Evolutionary conservation across 441 rosid genomes (phyloP).

Genomic region (Biscutella auriculata): DNA sequence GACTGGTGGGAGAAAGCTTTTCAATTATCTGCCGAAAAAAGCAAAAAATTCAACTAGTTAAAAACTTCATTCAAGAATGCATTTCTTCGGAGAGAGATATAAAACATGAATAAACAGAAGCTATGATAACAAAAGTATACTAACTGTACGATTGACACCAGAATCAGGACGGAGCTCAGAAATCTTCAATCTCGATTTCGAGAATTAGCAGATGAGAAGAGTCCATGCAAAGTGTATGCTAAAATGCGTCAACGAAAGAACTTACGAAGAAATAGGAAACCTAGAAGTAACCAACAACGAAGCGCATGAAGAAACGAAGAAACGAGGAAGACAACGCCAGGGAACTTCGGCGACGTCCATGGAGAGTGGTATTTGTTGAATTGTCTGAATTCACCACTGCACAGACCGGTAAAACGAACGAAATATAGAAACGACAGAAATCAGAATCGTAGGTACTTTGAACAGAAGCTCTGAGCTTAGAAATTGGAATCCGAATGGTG

Average conservation of each 20-base stretch:
- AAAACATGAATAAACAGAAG: background rate
- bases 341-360: slow-evolving; percentile 44
- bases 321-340: slow-evolving; percentile 24
- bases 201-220: background rate
- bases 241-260: background rate
- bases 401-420: slow-evolving; percentile 2
- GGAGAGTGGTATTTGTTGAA: too few relatives aligned
- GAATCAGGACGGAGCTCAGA: slow-evolving; percentile 90
- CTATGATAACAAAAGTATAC: slow-evolving; percentile 12
- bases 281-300: slow-evolving; percentile 28
- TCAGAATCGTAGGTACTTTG: too few relatives aligned
- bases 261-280: slow-evolving; percentile 40
- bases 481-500: too few relatives aligned
- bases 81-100: background rate
- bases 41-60: background rate
- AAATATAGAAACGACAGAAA: slow-evolving; percentile 14
- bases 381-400: slow-evolving; percentile 22
- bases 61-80: background rate
- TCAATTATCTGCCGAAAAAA: slow-evolving; percentile 54
- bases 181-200: background rate
- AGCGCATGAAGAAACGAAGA: slow-evolving; percentile 24
- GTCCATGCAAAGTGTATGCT: slow-evolving; percentile 10
- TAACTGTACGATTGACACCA: slow-evolving; percentile 86
- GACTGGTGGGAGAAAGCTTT: slow-evolving; percentile 67
- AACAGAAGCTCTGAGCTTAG: too few relatives aligned